Evolutionary conservation across 83 land plant species (phyloP), one percentile per base, ranked within the genome.

Genomic region (Isoetes engelmannii): DNA sequence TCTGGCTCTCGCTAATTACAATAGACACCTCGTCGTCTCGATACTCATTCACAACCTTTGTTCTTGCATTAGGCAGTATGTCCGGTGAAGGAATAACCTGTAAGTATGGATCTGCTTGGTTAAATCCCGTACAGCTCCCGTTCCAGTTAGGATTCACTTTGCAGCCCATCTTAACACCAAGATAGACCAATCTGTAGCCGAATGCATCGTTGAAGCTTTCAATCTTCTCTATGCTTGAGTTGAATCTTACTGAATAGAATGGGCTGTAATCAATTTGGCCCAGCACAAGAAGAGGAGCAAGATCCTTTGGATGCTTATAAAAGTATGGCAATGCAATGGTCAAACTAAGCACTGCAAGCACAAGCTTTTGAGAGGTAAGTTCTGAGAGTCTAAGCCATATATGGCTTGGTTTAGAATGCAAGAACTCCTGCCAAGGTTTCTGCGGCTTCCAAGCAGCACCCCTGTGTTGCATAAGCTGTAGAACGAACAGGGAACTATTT

Each of bases 311-410:
- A 45, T 61, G 44, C 13, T 44, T 50, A 44, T 46, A 47, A 7
- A 74, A 54, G 48, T 67, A 75, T 15, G 77, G 77, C 4, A 42
- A 55, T 20, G 58, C 45, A 10, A 78, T 47, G 20, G 69, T 62
- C 5, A 78, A 41, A 18, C 73, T 18, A 20, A 78, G 47, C 15
- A 78, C 57, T 17, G 77, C 81, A 47, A 72, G 49, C n/a, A 67
- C 62, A 42, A 73, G 75, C 72, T 73, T 66, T 54, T 73, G 72
- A 42, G 74, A 71, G 21, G 81, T 78, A 5, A 78, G 50, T 69
- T 78, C 81, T 4, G 77, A 78, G 6, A 78, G 72, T 55, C 70
- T 69, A 15, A 77, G 73, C 81, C 81, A 78, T 8, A 78, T 47
- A 69, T 78, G 73, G 46, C 81, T 78, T 21, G 81, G 81, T 63